phyloP scores from a whole-genome alignment of 768 basidiomycete genomes.

The Mycena leptocephala region DNA sequence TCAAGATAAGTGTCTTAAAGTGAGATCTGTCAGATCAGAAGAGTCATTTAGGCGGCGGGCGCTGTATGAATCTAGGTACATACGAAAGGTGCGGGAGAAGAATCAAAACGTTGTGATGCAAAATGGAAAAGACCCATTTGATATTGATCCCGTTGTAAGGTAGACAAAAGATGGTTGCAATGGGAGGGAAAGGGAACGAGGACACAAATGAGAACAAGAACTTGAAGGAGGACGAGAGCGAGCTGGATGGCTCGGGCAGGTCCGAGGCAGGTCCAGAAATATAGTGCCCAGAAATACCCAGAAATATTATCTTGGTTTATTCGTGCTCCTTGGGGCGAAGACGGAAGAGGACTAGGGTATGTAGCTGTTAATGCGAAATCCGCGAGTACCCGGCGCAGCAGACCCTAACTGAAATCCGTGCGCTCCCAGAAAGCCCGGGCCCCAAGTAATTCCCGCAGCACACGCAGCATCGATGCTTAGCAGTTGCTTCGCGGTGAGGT shows the following conservation, averaged over 20 bases:
- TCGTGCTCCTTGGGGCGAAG: background rate
- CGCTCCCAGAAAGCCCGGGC: too few relatives aligned
- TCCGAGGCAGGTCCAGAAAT: background rate
- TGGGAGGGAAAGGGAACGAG: background rate
- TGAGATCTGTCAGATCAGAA: slow-evolving; percentile 11
- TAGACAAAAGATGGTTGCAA: slow-evolving; percentile 16
- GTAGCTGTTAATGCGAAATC: too few relatives aligned
- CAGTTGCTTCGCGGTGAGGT: too few relatives aligned
- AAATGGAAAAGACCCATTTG: too few relatives aligned
- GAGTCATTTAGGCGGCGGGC: slow-evolving; percentile 14
- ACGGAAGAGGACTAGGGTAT: background rate
- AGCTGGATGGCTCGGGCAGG: background rate
- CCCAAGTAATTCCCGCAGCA: too few relatives aligned
- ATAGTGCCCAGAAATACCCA: too few relatives aligned
- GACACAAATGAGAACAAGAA: background rate
- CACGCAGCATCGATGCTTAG: too few relatives aligned
- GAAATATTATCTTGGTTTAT: background rate
- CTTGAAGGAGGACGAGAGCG: background rate
- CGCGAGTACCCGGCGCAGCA: background rate
- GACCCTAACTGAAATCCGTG: too few relatives aligned
- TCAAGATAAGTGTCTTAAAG: too few relatives aligned
- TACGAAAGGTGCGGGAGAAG: slow-evolving; percentile 1
- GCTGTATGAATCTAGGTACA: background rate
- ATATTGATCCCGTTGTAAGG: background rate
- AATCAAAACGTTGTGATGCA: slow-evolving; percentile 13